Evolutionary conservation across 2,329 filamentous ascomycete genomes (phyloP).

Genomic region (Gliomastix tumulicola): DNA sequence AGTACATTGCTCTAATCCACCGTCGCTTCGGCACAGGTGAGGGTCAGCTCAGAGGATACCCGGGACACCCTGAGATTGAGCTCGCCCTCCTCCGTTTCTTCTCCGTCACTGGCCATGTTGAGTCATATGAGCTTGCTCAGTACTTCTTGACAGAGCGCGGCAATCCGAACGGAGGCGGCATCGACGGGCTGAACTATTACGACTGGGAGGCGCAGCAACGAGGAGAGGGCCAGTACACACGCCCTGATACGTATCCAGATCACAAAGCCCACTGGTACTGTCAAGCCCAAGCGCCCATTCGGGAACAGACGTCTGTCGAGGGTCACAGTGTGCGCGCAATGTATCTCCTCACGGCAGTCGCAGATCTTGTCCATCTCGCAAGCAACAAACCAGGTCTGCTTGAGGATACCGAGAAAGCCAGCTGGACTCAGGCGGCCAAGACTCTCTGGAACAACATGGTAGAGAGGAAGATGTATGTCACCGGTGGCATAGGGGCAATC

Average conservation of each 20-base stretch:
- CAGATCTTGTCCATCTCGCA: constrained; percentile 37
- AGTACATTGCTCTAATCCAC: constrained; percentile 45
- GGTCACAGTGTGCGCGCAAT: constrained; percentile 54
- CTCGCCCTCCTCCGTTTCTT: constrained; percentile 31
- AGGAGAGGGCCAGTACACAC: constrained; percentile 38
- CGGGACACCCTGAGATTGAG: constrained; percentile 45
- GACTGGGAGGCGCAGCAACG: constrained; percentile 43
- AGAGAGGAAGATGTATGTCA: constrained; percentile 54
- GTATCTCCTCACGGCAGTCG: constrained; percentile 52
- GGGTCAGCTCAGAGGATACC: constrained; percentile 49
- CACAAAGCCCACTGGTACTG: constrained; percentile 38
- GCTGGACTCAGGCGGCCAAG: constrained; percentile 30
- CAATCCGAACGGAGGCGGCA: constrained; percentile 39
- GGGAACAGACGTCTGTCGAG: constrained; percentile 45
- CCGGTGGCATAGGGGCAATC: constrained; percentile 48
- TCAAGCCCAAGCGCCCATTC: constrained; percentile 48
- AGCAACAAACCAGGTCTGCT: constrained; percentile 7
- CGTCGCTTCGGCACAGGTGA: constrained; percentile 42
- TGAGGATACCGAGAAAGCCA: constrained; percentile 8
- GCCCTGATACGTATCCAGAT: constrained; percentile 38
- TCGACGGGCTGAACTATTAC: constrained; percentile 44
- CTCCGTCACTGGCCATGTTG: constrained; percentile 20
- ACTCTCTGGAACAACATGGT: constrained; percentile 55
- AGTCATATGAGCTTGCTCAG: constrained; percentile 36
- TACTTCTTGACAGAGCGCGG: constrained; percentile 55